Conservation (phyloP, 2,329 filamentous ascomycete species). For the Thielaviopsis punctulata region DNA sequence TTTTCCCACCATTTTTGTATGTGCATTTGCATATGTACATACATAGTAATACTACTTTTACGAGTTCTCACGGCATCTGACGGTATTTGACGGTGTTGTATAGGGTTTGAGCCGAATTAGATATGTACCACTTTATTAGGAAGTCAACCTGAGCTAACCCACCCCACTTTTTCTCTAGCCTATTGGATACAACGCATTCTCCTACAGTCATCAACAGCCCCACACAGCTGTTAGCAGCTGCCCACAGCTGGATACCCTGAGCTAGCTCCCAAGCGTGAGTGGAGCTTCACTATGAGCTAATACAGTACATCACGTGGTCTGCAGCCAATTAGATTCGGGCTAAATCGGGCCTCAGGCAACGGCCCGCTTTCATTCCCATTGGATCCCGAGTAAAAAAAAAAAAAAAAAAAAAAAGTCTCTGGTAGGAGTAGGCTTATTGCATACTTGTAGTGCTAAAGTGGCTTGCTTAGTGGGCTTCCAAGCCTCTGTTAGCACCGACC, state of each 20-base stretch:
- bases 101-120: no score
- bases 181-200: conserved; percentile 11
- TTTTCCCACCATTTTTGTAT: no score
- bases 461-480: no score
- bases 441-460: no score
- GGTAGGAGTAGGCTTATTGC: no score
- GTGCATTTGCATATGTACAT: no score
- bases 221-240: conserved; percentile 1
- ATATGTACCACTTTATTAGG: background rate
- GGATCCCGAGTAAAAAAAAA: conserved; percentile 9
- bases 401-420: background rate
- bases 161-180: conserved; percentile 4
- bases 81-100: no score
- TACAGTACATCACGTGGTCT: conserved; percentile 11
- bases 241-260: background rate
- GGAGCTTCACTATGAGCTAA: background rate
- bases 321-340: conserved; percentile 14
- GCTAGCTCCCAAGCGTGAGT: background rate
- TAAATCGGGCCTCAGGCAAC: conserved; percentile 13
- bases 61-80: no score
- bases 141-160: background rate
- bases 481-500: no score
- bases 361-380: conserved; percentile 9
- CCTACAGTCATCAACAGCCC: conserved; percentile 9
- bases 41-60: no score